Evolutionary conservation across 2,329 filamentous ascomycete species (phyloP).

Genomic region (Fusarium miscanthi): DNA sequence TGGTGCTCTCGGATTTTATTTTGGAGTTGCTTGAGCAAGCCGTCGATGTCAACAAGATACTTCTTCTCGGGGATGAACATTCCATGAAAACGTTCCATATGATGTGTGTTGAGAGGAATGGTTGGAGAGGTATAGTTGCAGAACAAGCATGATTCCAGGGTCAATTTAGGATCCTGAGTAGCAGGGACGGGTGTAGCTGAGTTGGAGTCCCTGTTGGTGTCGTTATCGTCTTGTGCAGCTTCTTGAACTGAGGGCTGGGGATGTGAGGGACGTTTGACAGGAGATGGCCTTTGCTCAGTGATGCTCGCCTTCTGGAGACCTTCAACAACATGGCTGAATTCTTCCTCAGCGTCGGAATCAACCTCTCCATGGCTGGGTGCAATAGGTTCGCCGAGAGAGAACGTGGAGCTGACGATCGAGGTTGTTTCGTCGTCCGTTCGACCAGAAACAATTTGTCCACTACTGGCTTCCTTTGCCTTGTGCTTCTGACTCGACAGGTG

Average conservation of each 20-base stretch:
- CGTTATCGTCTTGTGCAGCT: slow-evolving; percentile 57
- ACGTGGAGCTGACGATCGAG: slow-evolving; percentile 90
- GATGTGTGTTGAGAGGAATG: slow-evolving; percentile 78
- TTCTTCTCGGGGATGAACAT: slow-evolving; percentile 94
- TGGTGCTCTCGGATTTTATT: slow-evolving; percentile 82
- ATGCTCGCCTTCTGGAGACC: slow-evolving; percentile 80
- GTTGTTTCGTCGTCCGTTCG: slow-evolving; percentile 74
- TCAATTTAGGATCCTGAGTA: slow-evolving; percentile 52
- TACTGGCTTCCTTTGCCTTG: slow-evolving; percentile 67
- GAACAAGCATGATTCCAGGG: slow-evolving; percentile 79
- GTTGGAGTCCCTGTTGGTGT: slow-evolving; percentile 57
- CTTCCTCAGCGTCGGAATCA: slow-evolving; percentile 76
- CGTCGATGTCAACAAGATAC: slow-evolving; percentile 85
- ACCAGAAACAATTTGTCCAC: slow-evolving; percentile 46
- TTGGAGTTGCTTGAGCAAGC: slow-evolving; percentile 81
- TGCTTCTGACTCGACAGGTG: slow-evolving; percentile 93
- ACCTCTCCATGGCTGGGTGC: slow-evolving; percentile 59
- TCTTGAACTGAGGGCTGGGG: slow-evolving; percentile 57
- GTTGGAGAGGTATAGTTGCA: slow-evolving; percentile 88
- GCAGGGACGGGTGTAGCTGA: slow-evolving; percentile 53
- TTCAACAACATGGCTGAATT: slow-evolving; percentile 82
- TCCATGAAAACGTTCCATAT: slow-evolving; percentile 94
- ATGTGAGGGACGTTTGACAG: slow-evolving; percentile 66
- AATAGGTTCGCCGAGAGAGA: slow-evolving; percentile 87
- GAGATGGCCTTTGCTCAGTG: slow-evolving; percentile 61